Base-by-base conservation (phyloP, 108 stramenopile species). In the Poteriospumella lacustris region DNA sequence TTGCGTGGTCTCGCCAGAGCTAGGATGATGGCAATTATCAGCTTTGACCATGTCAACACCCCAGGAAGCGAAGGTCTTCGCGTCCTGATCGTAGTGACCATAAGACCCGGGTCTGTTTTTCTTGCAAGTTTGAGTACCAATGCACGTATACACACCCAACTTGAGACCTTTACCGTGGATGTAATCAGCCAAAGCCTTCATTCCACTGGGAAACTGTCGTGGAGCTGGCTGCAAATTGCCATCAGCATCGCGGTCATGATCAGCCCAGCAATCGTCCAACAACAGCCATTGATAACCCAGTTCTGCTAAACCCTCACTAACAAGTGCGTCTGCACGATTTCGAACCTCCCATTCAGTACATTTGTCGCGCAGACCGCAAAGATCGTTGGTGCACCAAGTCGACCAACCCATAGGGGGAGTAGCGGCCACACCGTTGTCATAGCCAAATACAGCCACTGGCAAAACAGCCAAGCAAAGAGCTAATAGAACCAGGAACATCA, bases 191-290 rank as follows among this genome's bases (percentile, higher is more conserved):
- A 1, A 31, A 1, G 76, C 59, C 2, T 76, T 58, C 36, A 89
- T 80, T 0, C 89, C 88, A 15, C 68, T 68, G 12, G 90, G 88
- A 70, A 89, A 91, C 31, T 44, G 58, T 1, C 42, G 43, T 0
- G 59, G 43, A 76, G 87, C 81, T 43, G 69, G 84, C 59, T 39
- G 36, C 34, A 87, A 68, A 36, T 76, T 67, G 2, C 87, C 86
- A 31, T 31, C 42, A 1, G 40, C 0, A 0, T 68, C 1, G 1
- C 0, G 1, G 1, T 31, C 29, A 1, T 1, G 0, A 1, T n/a
- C 29, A 1, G n/a, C n/a, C 68, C 68, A 68, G 68, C 68, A 68
- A 31, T 68, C 68, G 42, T 68, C 68, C n/a, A 68, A 0, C 1
- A 68, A 24, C n/a, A 68, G 0, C 40, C 42, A 68, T 31, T 5